Conservation (phyloP, 148 eudicot species). For the Heliosperma pusillum region DNA sequence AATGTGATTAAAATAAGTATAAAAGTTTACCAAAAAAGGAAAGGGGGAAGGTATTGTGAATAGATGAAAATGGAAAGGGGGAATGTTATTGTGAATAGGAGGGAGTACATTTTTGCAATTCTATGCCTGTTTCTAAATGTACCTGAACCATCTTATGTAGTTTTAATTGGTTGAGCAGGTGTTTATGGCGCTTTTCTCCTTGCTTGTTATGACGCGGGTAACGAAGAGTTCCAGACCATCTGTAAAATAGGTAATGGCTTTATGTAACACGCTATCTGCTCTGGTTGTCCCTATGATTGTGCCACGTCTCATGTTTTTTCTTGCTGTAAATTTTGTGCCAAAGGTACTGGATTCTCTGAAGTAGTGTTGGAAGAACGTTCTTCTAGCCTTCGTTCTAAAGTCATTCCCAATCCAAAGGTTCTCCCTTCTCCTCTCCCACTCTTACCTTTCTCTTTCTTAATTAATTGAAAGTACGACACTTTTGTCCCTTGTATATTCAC, state of each 20-base stretch:
- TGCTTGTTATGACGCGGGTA: conserved; percentile 84
- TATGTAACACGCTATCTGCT: neutral
- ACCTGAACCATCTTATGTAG: conserved; percentile 13
- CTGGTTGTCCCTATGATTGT: neutral
- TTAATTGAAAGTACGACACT: neutral
- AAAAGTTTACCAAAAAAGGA: too few relatives aligned
- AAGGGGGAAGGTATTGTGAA: too few relatives aligned
- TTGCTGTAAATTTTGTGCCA: conserved; percentile 18
- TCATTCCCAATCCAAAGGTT: conserved; percentile 83
- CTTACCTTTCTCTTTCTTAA: neutral
- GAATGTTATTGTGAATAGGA: too few relatives aligned
- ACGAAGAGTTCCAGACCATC: conserved; percentile 91
- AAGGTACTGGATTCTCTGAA: conserved; percentile 94
- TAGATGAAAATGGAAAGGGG: too few relatives aligned
- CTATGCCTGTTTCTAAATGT: neutral
- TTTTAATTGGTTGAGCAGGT: conserved; percentile 38
- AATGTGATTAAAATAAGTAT: too few relatives aligned
- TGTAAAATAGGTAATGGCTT: conserved; percentile 77
- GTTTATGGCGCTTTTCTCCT: conserved; percentile 95
- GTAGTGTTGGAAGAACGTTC: conserved; percentile 76
- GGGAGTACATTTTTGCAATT: neutral
- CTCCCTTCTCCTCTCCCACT: neutral
- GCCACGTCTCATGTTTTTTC: conserved; percentile 25
- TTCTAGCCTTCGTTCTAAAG: conserved; percentile 74
- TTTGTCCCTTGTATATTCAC: conserved; percentile 3